Base-by-base conservation (phyloP, 139 green algal genomes). In the Chloropicon primus region DNA sequence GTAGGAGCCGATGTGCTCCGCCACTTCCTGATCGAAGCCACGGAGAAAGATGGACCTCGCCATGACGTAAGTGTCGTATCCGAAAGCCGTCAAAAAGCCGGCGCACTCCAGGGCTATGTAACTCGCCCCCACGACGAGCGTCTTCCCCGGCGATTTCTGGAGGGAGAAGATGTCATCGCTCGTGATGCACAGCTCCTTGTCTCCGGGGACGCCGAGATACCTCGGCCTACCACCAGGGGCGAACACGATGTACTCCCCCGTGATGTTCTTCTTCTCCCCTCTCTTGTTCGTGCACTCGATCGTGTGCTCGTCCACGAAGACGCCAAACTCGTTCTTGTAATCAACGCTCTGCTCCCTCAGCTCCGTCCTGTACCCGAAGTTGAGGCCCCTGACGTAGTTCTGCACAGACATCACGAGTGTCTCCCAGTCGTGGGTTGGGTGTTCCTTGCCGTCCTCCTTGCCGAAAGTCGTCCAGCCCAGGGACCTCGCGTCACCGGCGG, bases 81-180 rank as follows among this genome's bases (percentile, higher is more conserved):
- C 72, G 24, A 80, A 74, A 74, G 23, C 71, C 71, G 23, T 28
- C n/a, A 88, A 80, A 54, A 88, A 82, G 41, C 85, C 85, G 25
- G 85, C 85, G 1, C 76, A 84, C 78, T 89, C 85, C 10, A 89
- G 73, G 1, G 83, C 76, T 54, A 89, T 89, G 78, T 89, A 89
- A 21, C 54, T 80, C 22, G 78, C 85, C 23, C 85, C 85, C 22
- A 89, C 79, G 21, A 79, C 81, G 22, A 89, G 82, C 2, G 83
- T 88, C 74, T 84, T 86, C 0, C 85, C 85, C 22, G 85, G 85
- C 22, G 85, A 21, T 22, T 72, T 74, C 2, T 25, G 29, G 25
- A 81, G 28, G 1, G 81, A 85, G 72, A 89, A 89, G 53, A 89
- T 74, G 75, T 89, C 85, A 72, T 89, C 85, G 24, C 73, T 82